Percentiles rank a stretch among this genome's conserved stretches.
These are phyloP conservation scores for Hyparrhenia diplandra DNA, from an alignment of 176 grass and related monocot species.

Conservation along the genomic window DNA sequence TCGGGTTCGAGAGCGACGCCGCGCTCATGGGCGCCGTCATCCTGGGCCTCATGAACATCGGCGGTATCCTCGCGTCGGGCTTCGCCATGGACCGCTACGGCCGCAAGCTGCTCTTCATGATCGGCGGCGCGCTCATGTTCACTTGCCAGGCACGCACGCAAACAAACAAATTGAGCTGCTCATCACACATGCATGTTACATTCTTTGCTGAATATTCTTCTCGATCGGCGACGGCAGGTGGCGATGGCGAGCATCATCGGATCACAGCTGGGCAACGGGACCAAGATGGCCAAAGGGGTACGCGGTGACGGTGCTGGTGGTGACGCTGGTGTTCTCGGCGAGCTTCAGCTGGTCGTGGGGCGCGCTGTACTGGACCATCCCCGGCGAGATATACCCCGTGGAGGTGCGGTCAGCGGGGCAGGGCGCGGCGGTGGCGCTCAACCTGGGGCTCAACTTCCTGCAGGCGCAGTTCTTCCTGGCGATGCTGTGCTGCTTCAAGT, in stretches of 20 bases:
- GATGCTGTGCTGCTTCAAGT: constrained; percentile 76
- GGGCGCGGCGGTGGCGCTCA: constrained; percentile 59
- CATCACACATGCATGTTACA: no score
- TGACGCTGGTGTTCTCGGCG: constrained; percentile 58
- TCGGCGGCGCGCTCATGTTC: constrained; percentile 73
- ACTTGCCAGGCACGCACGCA: constrained; percentile 32
- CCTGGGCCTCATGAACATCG: constrained; percentile 63
- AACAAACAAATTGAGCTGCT: no score
- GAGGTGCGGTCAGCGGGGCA: constrained; percentile 79
- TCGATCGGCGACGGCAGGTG: constrained; percentile 34
- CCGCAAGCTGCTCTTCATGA: constrained; percentile 63
- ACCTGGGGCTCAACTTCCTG: constrained; percentile 75
- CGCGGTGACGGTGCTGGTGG: constrained; percentile 55
- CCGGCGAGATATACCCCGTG: constrained; percentile 80
- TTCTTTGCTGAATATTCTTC: neutral
- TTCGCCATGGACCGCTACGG: constrained; percentile 68
- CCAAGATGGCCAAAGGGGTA: constrained; percentile 53
- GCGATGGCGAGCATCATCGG: constrained; percentile 68
- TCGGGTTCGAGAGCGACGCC: constrained; percentile 63
- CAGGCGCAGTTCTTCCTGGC: constrained; percentile 79
- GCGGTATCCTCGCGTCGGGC: constrained; percentile 51
- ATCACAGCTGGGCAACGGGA: constrained; percentile 32
- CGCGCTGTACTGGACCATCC: constrained; percentile 69
- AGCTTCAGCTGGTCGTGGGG: constrained; percentile 91
- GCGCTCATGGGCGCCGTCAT: constrained; percentile 75